Evolutionary conservation across 805 yeast species (phyloP).

Genomic region (Barnettozyma vustinii): DNA sequence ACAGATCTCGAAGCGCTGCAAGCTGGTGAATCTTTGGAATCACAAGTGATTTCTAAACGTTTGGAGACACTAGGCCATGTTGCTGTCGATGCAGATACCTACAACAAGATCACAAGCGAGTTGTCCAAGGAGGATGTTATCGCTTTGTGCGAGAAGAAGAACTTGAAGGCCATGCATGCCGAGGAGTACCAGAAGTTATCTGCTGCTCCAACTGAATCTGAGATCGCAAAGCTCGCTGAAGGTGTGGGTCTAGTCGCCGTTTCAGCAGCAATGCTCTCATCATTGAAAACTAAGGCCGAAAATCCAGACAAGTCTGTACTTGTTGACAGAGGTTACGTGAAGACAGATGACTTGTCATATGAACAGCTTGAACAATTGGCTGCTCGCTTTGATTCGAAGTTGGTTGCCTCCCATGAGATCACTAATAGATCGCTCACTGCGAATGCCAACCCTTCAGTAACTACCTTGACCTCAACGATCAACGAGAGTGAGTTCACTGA

Average conservation of each 20-base stretch:
- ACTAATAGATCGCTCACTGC: constrained; percentile 9
- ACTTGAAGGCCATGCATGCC: constrained; percentile 10
- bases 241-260: constrained; percentile 5
- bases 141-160: constrained; percentile 18
- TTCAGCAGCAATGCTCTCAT: constrained; percentile 13
- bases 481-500: constrained; percentile 27
- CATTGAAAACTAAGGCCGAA: constrained; percentile 26
- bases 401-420: constrained; percentile 26
- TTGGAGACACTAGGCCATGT: constrained; percentile 8
- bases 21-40: constrained; percentile 8
- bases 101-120: constrained; percentile 7
- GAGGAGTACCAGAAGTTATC: constrained; percentile 18
- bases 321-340: constrained; percentile 3
- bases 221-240: constrained; percentile 1
- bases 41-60: neutral
- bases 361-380: constrained; percentile 32
- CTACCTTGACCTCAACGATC: constrained; percentile 22
- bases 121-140: constrained; percentile 19
- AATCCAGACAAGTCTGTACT: constrained; percentile 3
- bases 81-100: constrained; percentile 10
- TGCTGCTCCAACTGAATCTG: neutral
- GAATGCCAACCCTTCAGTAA: constrained; percentile 16
- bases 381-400: constrained; percentile 28
- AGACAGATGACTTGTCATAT: constrained; percentile 21
- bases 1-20: constrained; percentile 9